Evolutionary conservation across 768 basidiomycete species (phyloP).

Genomic region (Rhodotorula babjevae): DNA sequence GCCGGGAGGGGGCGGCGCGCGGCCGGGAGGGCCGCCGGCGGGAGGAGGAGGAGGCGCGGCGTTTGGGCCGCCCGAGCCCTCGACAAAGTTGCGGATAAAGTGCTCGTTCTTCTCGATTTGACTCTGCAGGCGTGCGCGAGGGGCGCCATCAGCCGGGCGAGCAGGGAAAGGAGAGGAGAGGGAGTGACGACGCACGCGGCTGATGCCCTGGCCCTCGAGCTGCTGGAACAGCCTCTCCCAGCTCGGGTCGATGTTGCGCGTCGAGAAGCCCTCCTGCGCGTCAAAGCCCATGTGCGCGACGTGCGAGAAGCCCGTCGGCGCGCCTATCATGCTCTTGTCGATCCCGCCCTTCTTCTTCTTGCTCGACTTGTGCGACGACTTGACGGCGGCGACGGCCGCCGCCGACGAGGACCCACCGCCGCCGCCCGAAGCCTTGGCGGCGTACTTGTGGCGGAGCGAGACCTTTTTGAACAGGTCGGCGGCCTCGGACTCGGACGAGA

Average conservation of each 20-base stretch:
- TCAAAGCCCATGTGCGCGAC: slow-evolving; percentile 95
- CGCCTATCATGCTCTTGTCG: slow-evolving; percentile 88
- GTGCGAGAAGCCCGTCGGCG: slow-evolving; percentile 73
- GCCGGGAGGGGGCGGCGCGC: slow-evolving; percentile 50
- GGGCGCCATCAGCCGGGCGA: too few relatives aligned
- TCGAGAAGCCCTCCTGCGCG: slow-evolving; percentile 75
- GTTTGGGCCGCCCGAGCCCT: slow-evolving; percentile 50
- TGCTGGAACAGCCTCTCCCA: slow-evolving; percentile 71
- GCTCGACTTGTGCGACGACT: background rate
- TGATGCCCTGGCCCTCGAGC: slow-evolving; percentile 63
- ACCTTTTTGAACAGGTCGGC: slow-evolving; percentile 66
- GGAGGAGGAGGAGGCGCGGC: slow-evolving; percentile 22
- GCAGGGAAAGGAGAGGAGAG: background rate
- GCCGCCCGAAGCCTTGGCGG: slow-evolving; percentile 17
- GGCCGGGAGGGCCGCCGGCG: slow-evolving; percentile 2
- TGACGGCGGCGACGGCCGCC: background rate
- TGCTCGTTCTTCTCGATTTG: slow-evolving; percentile 73
- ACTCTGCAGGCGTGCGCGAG: slow-evolving; percentile 45
- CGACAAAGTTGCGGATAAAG: slow-evolving; percentile 82
- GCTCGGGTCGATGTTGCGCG: slow-evolving; percentile 78
- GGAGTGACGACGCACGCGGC: slow-evolving; percentile 45
- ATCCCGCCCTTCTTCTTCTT: slow-evolving; percentile 65
- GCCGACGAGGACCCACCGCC: background rate
- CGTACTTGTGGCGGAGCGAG: slow-evolving; percentile 34
- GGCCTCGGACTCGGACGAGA: slow-evolving; percentile 79